Base-by-base conservation (phyloP, 495 filamentous ascomycete genomes). In the Penicillium macrosclerotiorum region DNA sequence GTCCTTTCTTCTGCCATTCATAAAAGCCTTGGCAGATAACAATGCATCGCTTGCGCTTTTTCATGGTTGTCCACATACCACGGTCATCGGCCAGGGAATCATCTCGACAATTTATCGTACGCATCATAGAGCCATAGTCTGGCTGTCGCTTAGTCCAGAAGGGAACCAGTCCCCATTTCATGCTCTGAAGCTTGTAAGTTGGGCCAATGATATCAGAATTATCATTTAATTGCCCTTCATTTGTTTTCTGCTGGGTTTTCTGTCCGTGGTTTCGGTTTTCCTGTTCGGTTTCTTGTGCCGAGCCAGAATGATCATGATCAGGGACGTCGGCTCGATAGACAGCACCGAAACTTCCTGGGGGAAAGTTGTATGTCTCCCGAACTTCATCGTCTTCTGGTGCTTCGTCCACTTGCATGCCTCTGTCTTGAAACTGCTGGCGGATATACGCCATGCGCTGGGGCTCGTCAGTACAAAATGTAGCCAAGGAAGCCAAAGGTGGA, bases 91-190 rank as follows among this genome's bases (percentile, higher is more conserved):
- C 69, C 4, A 98, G 69, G 3, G 89, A 93, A 65, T 96, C 93
- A 58, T 91, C 90, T 17, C 93, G 85, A 63, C 90, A 96, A 63
- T 98, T 98, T 61, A 97, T 98, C 0, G 89, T 94, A 55, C 84
- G 87, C 74, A 92, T 73, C 60, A 86, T 69, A 2, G 85, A 80
- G 17, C 77, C 73, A 51, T 91, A 94, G 62, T 87, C 81, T 0
- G 88, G 81, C 40, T 84, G 79, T 17, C 86, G 81, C 60, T 93
- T 87, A 8, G 89, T 90, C 91, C 91, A 96, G 70, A 88, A 95
- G 0, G 92, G 92, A 14, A 96, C 74, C 3, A 96, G 73, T 53
- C 88, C 90, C 90, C 90, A 96, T 75, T 87, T 88, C 87, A 95
- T 96, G 22, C 86, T 76, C 57, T 95, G 89, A 3, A 98, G 71